phyloP scores from a whole-genome alignment of 352 stramenopile species.

The Aphanomyces stellatus region DNA sequence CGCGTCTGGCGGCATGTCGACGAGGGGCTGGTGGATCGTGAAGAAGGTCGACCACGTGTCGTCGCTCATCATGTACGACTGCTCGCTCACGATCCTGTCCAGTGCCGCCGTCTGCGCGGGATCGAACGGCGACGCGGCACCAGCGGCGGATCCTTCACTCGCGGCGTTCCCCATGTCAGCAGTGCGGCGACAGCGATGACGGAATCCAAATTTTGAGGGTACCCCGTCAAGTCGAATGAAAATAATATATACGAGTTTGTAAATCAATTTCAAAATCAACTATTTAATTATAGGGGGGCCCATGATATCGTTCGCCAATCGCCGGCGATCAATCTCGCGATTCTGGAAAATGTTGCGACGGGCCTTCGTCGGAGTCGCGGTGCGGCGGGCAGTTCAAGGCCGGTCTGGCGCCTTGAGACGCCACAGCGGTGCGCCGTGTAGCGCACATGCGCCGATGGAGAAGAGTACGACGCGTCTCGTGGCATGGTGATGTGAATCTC shows the following conservation, averaged over 20 bases:
- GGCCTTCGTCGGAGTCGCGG: neutral
- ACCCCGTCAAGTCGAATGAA: neutral
- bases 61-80: conserved; percentile 40
- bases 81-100: conserved; percentile 60
- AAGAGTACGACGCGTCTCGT: too few relatives aligned
- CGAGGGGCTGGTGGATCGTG: conserved; percentile 29
- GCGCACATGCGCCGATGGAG: too few relatives aligned
- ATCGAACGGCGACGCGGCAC: conserved; percentile 3
- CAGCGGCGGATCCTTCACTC: neutral
- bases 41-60: conserved; percentile 44
- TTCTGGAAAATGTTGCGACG: neutral
- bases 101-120: conserved; percentile 39
- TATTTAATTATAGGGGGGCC: neutral
- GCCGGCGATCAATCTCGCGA: neutral
- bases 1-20: conserved; percentile 43
- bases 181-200: too few relatives aligned
- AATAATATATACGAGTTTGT: neutral
- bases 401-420: too few relatives aligned
- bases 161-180: neutral
- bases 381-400: too few relatives aligned
- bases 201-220: neutral
- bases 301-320: neutral
- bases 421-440: too few relatives aligned
- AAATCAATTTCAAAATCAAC: neutral
- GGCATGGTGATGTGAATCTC: too few relatives aligned